Evolutionary conservation across 148 eudicot genomes (phyloP).

Genomic region (Polygonum aviculare): DNA sequence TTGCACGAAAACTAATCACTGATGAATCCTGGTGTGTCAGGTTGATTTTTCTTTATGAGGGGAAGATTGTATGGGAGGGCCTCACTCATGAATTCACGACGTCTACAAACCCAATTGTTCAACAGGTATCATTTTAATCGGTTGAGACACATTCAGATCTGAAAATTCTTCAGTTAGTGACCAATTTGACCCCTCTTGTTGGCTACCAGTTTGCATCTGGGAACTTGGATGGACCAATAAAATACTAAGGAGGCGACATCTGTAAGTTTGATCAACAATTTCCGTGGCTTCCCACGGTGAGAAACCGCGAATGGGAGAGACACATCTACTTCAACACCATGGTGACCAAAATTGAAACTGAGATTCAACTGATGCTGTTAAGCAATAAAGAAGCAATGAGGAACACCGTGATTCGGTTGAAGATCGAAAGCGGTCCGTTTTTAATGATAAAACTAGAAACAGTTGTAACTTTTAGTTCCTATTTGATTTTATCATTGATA

Average conservation of each 20-base stretch:
- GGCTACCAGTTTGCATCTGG: conserved; percentile 77
- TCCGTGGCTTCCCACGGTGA: neutral
- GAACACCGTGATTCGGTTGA: neutral
- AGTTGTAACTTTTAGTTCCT: neutral
- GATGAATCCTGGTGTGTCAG: conserved; percentile 27
- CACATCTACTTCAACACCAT: neutral
- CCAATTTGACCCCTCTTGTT: neutral
- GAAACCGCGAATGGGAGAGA: neutral
- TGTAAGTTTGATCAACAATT: neutral
- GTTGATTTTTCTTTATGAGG: conserved; percentile 71
- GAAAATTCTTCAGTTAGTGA: neutral
- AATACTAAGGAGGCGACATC: conserved; percentile 28
- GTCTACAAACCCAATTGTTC: conserved; percentile 78
- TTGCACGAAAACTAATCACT: neutral
- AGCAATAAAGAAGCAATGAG: neutral
- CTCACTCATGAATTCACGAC: conserved; percentile 81
- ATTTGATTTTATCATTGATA: neutral
- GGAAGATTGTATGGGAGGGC: conserved; percentile 93
- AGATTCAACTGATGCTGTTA: neutral
- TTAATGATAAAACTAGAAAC: neutral
- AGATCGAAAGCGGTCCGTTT: neutral
- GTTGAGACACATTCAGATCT: neutral
- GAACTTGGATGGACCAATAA: conserved; percentile 89
- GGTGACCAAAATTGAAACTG: neutral
- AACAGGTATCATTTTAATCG: conserved; percentile 45